phyloP scores from a whole-genome alignment of 2,329 filamentous ascomycete genomes.

The Fusarium bulbicola region DNA sequence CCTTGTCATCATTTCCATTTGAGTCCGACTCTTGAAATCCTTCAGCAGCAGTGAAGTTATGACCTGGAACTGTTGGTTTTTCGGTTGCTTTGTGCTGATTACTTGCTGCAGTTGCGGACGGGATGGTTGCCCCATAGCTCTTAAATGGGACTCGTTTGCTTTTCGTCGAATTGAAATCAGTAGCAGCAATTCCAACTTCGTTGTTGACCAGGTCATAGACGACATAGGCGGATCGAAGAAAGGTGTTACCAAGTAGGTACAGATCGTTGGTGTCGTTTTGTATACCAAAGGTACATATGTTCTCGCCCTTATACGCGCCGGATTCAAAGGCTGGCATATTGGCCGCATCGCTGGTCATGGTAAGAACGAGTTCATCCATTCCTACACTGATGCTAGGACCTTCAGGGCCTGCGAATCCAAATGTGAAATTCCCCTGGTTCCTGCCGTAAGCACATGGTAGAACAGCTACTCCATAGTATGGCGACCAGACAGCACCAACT shows the following conservation, averaged over 20 bases:
- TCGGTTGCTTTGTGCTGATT: conserved; percentile 48
- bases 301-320: conserved; percentile 55
- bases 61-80: conserved; percentile 26
- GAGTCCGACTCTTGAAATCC: conserved; percentile 43
- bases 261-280: conserved; percentile 56
- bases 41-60: conserved; percentile 42
- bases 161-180: conserved; percentile 63
- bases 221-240: conserved; percentile 68
- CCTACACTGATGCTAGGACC: conserved; percentile 61
- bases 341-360: conserved; percentile 48
- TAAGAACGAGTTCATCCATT: conserved; percentile 66
- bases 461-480: conserved; percentile 51
- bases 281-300: conserved; percentile 65
- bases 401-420: conserved; percentile 59
- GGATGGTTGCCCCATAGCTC: conserved; percentile 59
- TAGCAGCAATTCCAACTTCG: conserved; percentile 63
- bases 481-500: conserved; percentile 60
- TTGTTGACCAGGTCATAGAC: conserved; percentile 69
- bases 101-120: conserved; percentile 57
- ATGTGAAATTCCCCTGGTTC: conserved; percentile 60
- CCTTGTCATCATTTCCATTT: conserved; percentile 3
- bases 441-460: conserved; percentile 60
- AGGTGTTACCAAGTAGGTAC: conserved; percentile 65
- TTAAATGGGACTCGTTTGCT: conserved; percentile 61
- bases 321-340: conserved; percentile 48